phyloP scores from a whole-genome alignment of 768 basidiomycete species.

The Tephrocybe sp. region DNA sequence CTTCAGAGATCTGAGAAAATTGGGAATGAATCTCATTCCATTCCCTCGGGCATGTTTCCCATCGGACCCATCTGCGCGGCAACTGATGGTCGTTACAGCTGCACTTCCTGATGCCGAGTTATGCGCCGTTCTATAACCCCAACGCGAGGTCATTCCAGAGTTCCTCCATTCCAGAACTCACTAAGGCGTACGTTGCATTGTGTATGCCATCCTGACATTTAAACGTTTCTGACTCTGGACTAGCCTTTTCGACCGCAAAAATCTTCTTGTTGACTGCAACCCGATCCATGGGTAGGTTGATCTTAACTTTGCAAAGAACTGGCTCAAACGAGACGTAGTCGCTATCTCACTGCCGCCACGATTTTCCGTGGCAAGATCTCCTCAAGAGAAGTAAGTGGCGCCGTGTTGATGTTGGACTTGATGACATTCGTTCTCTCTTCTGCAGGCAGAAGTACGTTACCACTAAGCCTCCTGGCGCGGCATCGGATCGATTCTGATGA shows the following conservation, averaged over 20 bases:
- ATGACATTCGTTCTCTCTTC: conserved; percentile 31
- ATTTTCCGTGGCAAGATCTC: conserved; percentile 85
- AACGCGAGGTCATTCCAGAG: conserved; percentile 60
- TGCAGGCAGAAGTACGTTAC: conserved; percentile 50
- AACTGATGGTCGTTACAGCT: conserved; percentile 43
- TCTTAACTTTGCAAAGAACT: conserved; percentile 1
- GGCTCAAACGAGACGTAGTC: conserved; percentile 36
- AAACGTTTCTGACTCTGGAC: background rate
- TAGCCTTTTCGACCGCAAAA: conserved; percentile 78
- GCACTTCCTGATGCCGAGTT: conserved; percentile 96
- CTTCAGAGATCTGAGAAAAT: conserved; percentile 76
- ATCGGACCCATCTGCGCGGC: background rate
- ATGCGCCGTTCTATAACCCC: conserved; percentile 82
- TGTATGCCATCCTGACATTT: background rate
- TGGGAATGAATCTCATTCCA: conserved; percentile 92
- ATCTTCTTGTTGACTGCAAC: conserved; percentile 80
- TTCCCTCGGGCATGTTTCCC: conserved; percentile 76
- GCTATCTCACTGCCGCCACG: conserved; percentile 83
- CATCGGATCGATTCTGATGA: background rate
- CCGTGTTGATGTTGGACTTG: conserved; percentile 20
- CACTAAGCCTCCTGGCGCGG: conserved; percentile 3
- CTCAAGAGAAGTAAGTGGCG: conserved; percentile 68
- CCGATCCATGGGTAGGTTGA: conserved; percentile 65
- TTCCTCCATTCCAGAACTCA: conserved; percentile 65
- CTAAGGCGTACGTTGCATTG: conserved; percentile 53